Evolutionary conservation across 768 basidiomycete species (phyloP), one percentile per base, ranked within the genome.

Genomic region (Vararia minispora): DNA sequence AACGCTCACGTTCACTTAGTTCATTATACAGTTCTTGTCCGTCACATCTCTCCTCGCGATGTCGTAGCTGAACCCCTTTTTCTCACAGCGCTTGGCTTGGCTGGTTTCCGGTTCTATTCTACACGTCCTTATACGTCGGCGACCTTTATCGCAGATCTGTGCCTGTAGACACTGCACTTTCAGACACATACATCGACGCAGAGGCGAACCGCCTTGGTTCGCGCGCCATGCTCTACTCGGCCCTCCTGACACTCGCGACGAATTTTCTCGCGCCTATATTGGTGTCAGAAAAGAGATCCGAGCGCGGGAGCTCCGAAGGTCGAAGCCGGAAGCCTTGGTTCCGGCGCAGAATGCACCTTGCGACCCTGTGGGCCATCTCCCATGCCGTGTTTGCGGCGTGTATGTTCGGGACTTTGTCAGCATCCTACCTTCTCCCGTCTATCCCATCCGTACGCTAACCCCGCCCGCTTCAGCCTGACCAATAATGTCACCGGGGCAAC

Each of bases 51-150:
- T 9, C 12, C 12, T 24, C 17, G 8, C 8, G 6, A 33, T 21
- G 17, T 14, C 36, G 28, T 29, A 31, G 22, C 30, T 39, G 12
- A 36, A 25, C 13, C 30, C 32, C 32, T 13, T 9, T 21, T 35
- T 25, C 27, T 28, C 23, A 9, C 40, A 88, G 86, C 43, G 71
- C 77, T 10, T 92, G 78, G 78, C 67, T 91, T 42, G 84, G 75
- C 6, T 97, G 94, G 94, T 95, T 94, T 52, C 91, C 92, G 0
- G 61, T 90, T 18, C 66, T 94, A 1, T 91, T 92, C 59, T 92
- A 89, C 62, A 81, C 79, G 3, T 82, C 84, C 1, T 64, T 87
- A 18, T 97, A 90, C 59, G 70, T 95, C 38, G 85, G 86, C 9
- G 92, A 94, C 49, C 68, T 94, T 9, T 76, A 95, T 65, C 83